Percentiles rank a stretch among this genome's conserved stretches.
phyloP scores from a whole-genome alignment of 768 basidiomycete genomes.

The Mycena vulgaris region DNA sequence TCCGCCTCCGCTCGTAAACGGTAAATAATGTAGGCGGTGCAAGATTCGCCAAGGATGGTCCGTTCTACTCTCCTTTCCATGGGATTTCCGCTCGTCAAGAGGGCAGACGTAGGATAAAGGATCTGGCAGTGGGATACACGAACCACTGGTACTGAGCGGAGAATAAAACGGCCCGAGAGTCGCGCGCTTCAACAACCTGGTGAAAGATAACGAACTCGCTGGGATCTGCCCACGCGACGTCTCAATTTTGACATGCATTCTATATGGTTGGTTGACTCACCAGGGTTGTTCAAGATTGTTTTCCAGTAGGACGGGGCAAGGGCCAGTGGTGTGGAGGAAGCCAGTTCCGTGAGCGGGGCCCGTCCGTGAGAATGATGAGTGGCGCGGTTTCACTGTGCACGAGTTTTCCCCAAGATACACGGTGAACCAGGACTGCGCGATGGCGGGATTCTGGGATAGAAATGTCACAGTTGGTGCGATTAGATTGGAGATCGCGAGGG shows the following conservation, averaged over 20 bases:
- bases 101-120: too few species aligned
- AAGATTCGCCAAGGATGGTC: too few species aligned
- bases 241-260: neutral
- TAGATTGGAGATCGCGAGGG: neutral
- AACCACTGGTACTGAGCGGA: conserved; percentile 10
- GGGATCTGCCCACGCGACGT: neutral
- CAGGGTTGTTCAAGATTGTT: conserved; percentile 1
- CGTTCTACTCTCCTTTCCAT: too few species aligned
- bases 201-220: conserved; percentile 6
- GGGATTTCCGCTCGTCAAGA: too few species aligned
- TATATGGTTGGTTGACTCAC: neutral
- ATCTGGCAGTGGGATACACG: neutral
- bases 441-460: neutral
- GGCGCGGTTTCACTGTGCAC: conserved; percentile 12
- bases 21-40: too few species aligned
- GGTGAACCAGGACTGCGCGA: neutral
- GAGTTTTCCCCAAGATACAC: neutral
- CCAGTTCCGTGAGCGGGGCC: neutral
- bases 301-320: conserved; percentile 12
- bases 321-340: neutral
- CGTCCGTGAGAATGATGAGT: neutral
- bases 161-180: conserved; percentile 1
- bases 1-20: too few species aligned
- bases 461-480: conserved; percentile 11
- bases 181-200: conserved; percentile 3